These are phyloP conservation scores for Elongisporangium anandrum DNA, from an alignment of 352 stramenopile genomes.

Conservation along the genomic window DNA sequence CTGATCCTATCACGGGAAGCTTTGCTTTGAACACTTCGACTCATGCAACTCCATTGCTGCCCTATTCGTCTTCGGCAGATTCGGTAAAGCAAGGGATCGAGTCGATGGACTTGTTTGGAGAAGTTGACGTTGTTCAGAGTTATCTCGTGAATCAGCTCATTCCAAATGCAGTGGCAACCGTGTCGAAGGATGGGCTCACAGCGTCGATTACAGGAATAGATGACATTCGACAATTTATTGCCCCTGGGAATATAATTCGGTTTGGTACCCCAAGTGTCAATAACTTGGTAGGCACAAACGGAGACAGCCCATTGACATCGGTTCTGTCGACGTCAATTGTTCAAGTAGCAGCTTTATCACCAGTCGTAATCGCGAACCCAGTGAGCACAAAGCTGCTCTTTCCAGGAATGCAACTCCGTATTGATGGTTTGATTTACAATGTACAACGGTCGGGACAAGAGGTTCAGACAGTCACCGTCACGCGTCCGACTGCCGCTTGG, in stretches of 20 bases:
- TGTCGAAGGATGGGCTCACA: slow-evolving; percentile 43
- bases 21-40: slow-evolving; percentile 44
- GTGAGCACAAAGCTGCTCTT: slow-evolving; percentile 54
- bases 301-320: slow-evolving; percentile 54
- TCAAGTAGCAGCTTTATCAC: slow-evolving; percentile 31
- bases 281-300: slow-evolving; percentile 56
- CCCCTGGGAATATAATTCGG: slow-evolving; percentile 58
- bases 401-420: slow-evolving; percentile 79
- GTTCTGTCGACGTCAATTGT: slow-evolving; percentile 46
- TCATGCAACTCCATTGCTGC: slow-evolving; percentile 38
- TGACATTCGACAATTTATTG: slow-evolving; percentile 63
- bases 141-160: slow-evolving; percentile 54
- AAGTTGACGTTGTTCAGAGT: slow-evolving; percentile 58
- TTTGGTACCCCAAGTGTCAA: slow-evolving; percentile 37
- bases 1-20: slow-evolving; percentile 36
- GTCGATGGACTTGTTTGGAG: slow-evolving; percentile 67
- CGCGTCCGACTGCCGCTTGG: slow-evolving; percentile 26
- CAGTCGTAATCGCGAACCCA: slow-evolving; percentile 26
- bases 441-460: slow-evolving; percentile 88
- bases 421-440: slow-evolving; percentile 86
- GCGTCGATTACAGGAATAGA: slow-evolving; percentile 44
- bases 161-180: slow-evolving; percentile 38
- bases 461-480: slow-evolving; percentile 75
- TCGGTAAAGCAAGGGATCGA: slow-evolving; percentile 71
- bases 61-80: slow-evolving; percentile 53